These are phyloP conservation scores for Podospora pseudoanserina DNA, from an alignment of 495 filamentous ascomycete species.

Conservation along the genomic window DNA sequence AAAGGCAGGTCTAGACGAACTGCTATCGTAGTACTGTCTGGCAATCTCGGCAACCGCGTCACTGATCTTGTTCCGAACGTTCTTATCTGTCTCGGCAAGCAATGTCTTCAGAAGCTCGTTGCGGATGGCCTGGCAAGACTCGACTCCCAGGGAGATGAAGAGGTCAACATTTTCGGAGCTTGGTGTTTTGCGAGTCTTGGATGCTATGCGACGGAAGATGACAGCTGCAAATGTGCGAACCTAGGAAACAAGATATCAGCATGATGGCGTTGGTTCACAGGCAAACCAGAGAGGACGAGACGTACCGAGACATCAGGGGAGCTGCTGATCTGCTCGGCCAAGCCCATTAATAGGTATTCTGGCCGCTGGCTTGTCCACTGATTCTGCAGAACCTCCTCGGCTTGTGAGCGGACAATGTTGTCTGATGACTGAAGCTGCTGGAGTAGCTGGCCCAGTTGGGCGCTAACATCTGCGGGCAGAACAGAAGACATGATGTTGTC, in stretches of 20 bases:
- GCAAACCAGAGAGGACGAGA: conserved; percentile 33
- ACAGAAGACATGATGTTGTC: conserved; percentile 53
- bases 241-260: conserved; percentile 40
- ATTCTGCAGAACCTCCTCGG: conserved; percentile 83
- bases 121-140: conserved; percentile 73
- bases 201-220: conserved; percentile 89
- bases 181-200: conserved; percentile 74
- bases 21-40: conserved; percentile 86
- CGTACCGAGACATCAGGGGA: conserved; percentile 61
- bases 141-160: conserved; percentile 68
- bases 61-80: conserved; percentile 89
- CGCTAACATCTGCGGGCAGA: conserved; percentile 74
- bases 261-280: conserved; percentile 1
- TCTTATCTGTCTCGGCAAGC: conserved; percentile 60
- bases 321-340: conserved; percentile 84
- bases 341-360: conserved; percentile 83
- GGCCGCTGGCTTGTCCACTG: conserved; percentile 81
- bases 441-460: conserved; percentile 79
- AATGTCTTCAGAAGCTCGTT: conserved; percentile 76
- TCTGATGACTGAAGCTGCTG: conserved; percentile 84
- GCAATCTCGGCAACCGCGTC: conserved; percentile 95
- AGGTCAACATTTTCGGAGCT: conserved; percentile 72
- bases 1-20: conserved; percentile 49
- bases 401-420: conserved; percentile 76
- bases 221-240: conserved; percentile 87